These are phyloP conservation scores for Puccinia coronata DNA, from an alignment of 1,284 basidiomycete species.

Conservation along the genomic window DNA sequence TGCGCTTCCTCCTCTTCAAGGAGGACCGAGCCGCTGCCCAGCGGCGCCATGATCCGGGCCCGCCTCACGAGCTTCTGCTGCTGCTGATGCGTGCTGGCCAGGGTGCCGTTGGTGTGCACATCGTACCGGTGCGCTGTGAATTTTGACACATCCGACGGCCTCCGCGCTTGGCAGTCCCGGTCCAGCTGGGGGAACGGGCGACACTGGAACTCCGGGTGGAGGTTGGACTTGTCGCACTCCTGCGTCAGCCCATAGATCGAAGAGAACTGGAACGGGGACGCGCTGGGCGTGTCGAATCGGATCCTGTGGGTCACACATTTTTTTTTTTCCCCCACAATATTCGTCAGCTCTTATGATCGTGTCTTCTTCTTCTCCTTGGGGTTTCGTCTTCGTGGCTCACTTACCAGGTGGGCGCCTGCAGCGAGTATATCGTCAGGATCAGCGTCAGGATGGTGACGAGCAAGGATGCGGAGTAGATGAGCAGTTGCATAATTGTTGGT, in stretches of 20 bases:
- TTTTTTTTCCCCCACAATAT: no score
- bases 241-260: conserved; percentile 33
- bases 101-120: neutral
- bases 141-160: no score
- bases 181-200: conserved; percentile 6
- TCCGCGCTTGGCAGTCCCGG: conserved; percentile 35
- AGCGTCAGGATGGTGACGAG: conserved; percentile 4
- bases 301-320: no score
- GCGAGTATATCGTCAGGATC: conserved; percentile 24
- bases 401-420: conserved; percentile 30
- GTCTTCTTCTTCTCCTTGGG: neutral
- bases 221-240: conserved; percentile 34
- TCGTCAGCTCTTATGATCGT: no score
- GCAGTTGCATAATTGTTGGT: conserved; percentile 17
- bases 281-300: conserved; percentile 29
- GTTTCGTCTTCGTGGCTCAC: neutral
- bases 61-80: neutral
- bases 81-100: neutral
- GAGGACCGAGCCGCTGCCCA: neutral
- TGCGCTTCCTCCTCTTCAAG: neutral
- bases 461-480: conserved; percentile 10
- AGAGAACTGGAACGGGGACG: conserved; percentile 26
- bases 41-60: neutral
- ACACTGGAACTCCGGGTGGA: conserved; percentile 24
- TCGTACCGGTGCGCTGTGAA: no score